Base-by-base conservation (phyloP, 208 protist species). In the Porcisia deanei region DNA sequence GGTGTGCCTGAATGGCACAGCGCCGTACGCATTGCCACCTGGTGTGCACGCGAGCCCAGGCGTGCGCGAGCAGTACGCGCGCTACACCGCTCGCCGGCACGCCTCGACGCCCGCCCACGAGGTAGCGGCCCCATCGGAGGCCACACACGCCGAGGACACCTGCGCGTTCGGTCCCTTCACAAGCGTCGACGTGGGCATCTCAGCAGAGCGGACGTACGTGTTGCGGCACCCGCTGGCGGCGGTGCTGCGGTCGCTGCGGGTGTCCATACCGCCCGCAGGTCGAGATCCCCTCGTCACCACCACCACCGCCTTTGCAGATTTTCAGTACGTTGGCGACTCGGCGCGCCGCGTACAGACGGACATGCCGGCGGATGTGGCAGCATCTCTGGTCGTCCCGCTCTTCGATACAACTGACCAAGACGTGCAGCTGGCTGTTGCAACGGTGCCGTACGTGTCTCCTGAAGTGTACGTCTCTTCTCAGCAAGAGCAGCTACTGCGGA, bases 101-200 rank as follows among this genome's bases (percentile, higher is more conserved):
- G 52, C 70, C 14, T 72, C 25, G 6, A 5, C 49, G 34, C 34
- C 55, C 69, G 30, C 55, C 54, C 30, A 20, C 73, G 9, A 25
- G 1, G 45, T 64, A 22, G 39, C 70, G n/a, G 12, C 71, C 14
- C 64, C 57, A 9, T 1, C 57, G 2, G 16, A 20, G n/a, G 64
- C 63, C 2, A 14, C 70, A 1, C 37, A 79, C n/a, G 85, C 79
- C 57, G 88, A 88, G 20, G 91, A 95, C 75, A 76, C 55, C 54
- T 85, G 83, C 65, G 86, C 82, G 7, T 91, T 94, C 68, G 91
- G 91, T 3, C 91, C 91, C 41, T 82, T 96, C 66, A 87, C 87
- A 0, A 84, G 88, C 25, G 77, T 64, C 22, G 69, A 83, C n/a
- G 73, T 96, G 37, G 91, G 88, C 14, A 49, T 96, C 30, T 86